phyloP scores from a whole-genome alignment of 225 moss, liverwort and hornwort genomes.

The Pleurozium schreberi region DNA sequence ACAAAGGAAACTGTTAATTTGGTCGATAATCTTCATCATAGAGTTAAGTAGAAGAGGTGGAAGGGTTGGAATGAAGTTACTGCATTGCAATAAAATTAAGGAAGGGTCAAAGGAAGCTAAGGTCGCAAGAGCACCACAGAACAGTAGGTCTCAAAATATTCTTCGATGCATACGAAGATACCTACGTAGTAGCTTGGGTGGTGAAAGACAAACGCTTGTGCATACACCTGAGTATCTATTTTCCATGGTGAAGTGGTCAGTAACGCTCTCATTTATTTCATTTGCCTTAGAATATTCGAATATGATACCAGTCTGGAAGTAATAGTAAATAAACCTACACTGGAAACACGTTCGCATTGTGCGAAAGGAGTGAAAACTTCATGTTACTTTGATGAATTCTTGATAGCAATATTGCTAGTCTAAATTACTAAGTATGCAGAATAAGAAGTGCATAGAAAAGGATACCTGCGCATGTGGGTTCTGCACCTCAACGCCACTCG shows the following conservation, averaged over 20 bases:
- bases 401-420: background rate
- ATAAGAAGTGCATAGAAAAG: background rate
- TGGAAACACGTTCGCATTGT: background rate
- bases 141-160: background rate
- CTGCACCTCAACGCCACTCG: slow-evolving; percentile 88
- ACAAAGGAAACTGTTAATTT: background rate
- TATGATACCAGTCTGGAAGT: background rate
- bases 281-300: background rate
- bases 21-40: background rate
- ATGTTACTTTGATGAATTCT: background rate
- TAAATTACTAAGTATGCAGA: background rate
- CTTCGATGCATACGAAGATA: background rate
- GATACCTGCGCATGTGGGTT: slow-evolving; percentile 94
- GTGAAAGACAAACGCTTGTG: background rate
- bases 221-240: background rate
- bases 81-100: background rate
- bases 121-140: background rate
- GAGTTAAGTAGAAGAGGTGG: background rate
- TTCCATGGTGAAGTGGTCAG: background rate
- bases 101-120: background rate
- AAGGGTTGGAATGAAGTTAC: background rate
- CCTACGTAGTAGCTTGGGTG: background rate
- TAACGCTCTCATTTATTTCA: background rate
- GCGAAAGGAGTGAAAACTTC: background rate
- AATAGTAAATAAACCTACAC: background rate